Evolutionary conservation across 164 flowering plant species (phyloP), one percentile per base, ranked within the genome.

Genomic region (Macadamia integrifolia): DNA sequence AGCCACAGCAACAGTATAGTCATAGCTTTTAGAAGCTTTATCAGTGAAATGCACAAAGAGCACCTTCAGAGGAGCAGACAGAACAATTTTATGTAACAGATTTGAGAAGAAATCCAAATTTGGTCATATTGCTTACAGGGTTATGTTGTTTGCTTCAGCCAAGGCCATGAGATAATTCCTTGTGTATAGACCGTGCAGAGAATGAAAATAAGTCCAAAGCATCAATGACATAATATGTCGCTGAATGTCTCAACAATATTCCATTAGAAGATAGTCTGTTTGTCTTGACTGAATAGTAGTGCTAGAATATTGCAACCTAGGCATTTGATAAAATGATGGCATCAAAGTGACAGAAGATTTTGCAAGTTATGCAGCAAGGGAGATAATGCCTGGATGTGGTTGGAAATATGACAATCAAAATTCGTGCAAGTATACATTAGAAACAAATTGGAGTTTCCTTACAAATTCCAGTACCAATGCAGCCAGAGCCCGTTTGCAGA

Each of bases 221-320:
- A 35, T 42, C 58, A 17, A 66, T 40, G 49, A 23, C 23, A 23
- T 15, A 8, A 46, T 13, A 46, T 14, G 30, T 12, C 17, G 55
- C 61, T 18, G 48, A 11, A 31, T 10, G 30, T 53, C 5, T 66
- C 60, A 46, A 43, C 29, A 12, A 4, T 10, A 53, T 64, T 73
- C 74, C 74, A 71, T 73, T 73, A 68, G 46, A 77, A 70, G 68
- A 77, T 67, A 71, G 75, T 70, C 73, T 69, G 74, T 76, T 76
- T 65, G 55, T 71, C 61, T 64, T 58, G 68, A 66, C 64, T 55
- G 30, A 70, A 44, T 52, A 65, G 48, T 31, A 42, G 17, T 66
- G 63, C 32, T 28, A 57, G 32, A 62, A 62, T 62, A 30, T 53
- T 60, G 43, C 40, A 42, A 40, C 40, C 5, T 35, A 35, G 40